A percentile compares a stretch with the other conserved stretches of the same genome.
phyloP scores from a whole-genome alignment of 2,329 filamentous ascomycete genomes.

The Ilyonectria mors-panacis region DNA sequence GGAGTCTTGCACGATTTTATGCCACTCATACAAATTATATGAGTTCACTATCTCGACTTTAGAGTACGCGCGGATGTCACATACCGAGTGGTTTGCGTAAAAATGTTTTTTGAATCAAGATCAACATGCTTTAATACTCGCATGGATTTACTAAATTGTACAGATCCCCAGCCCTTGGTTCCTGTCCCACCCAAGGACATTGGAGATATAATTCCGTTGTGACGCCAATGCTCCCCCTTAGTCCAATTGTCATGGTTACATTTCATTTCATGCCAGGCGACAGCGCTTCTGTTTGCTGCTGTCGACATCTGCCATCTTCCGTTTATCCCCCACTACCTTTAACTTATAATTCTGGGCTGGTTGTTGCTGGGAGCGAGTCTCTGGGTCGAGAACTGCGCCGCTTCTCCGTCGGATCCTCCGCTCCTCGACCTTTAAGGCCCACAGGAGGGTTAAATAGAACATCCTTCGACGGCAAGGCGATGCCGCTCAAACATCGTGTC shows the following conservation, averaged over 20 bases:
- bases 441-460: slow-evolving; percentile 65
- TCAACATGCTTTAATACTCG: slow-evolving; percentile 36
- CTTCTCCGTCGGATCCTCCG: slow-evolving; percentile 50
- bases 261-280: slow-evolving; percentile 42
- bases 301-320: slow-evolving; percentile 33
- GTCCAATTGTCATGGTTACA: slow-evolving; percentile 31
- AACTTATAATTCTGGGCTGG: slow-evolving; percentile 44
- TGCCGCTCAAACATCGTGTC: slow-evolving; percentile 55
- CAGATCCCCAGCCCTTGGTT: slow-evolving; percentile 29
- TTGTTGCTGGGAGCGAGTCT: slow-evolving; percentile 46
- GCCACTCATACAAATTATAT: background rate
- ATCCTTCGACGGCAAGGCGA: slow-evolving; percentile 62
- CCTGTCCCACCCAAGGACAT: slow-evolving; percentile 38
- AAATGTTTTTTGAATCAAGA: background rate
- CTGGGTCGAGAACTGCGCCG: slow-evolving; percentile 39
- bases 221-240: slow-evolving; percentile 34
- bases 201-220: slow-evolving; percentile 34
- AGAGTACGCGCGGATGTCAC: background rate
- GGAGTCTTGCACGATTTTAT: too few species aligned
- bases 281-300: slow-evolving; percentile 36
- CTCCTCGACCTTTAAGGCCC: slow-evolving; percentile 62
- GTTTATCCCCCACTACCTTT: slow-evolving; percentile 42
- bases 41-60: background rate
- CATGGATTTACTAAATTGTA: slow-evolving; percentile 43
- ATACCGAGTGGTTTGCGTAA: background rate